phyloP scores from a whole-genome alignment of 2,329 filamentous ascomycete species.

The Aspergillus brasiliensis region DNA sequence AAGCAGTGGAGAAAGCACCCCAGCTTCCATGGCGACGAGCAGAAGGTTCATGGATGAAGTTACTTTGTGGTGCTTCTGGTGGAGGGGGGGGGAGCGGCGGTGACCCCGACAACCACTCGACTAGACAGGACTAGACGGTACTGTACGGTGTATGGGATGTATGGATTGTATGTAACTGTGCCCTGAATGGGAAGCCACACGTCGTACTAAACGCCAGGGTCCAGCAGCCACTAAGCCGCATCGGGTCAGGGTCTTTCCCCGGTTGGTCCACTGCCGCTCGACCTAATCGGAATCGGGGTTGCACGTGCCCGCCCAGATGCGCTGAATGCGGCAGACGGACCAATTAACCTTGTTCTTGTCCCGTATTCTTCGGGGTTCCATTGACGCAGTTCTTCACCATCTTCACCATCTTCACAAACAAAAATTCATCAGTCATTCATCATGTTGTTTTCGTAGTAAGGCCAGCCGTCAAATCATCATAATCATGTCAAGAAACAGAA shows the following conservation, averaged over 20 bases:
- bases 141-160: not conserved
- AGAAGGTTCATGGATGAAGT: not conserved
- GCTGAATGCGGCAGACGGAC: not conserved
- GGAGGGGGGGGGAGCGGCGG: conserved; percentile 16
- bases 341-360: not conserved
- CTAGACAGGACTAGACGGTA: no score
- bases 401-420: not conserved
- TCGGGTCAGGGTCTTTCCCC: not conserved
- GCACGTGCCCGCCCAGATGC: not conserved
- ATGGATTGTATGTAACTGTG: not conserved
- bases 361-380: not conserved
- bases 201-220: conserved; percentile 2
- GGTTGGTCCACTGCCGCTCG: not conserved
- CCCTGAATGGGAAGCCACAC: not conserved
- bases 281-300: not conserved
- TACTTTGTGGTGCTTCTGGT: not conserved
- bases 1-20: conserved; percentile 5
- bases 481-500: conserved; percentile 10
- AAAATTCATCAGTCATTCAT: not conserved
- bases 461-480: conserved; percentile 10
- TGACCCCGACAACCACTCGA: conserved; percentile 23
- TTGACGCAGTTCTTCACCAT: no score
- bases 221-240: not conserved
- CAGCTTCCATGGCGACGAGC: no score
- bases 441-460: not conserved